phyloP scores from a whole-genome alignment of 1,284 basidiomycete species.

The Kwoniella shivajii region DNA sequence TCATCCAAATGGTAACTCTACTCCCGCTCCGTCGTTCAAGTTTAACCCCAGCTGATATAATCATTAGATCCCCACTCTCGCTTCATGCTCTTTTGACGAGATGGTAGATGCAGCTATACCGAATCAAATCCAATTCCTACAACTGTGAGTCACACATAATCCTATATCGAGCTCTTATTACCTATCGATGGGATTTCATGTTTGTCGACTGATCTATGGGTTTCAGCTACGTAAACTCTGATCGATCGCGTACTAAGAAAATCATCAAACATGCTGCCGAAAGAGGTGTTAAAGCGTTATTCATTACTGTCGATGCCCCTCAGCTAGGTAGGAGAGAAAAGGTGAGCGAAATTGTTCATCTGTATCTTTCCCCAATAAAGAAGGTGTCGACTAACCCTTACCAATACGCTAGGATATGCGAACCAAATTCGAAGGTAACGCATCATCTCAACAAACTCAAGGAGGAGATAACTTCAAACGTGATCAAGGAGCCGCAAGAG shows the following conservation, averaged over 20 bases:
- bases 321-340: conserved; percentile 88
- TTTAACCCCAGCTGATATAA: background rate
- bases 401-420: conserved; percentile 76
- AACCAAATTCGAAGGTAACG: conserved; percentile 87
- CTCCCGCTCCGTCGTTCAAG: background rate
- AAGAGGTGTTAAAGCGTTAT: conserved; percentile 77
- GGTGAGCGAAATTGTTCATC: conserved; percentile 48
- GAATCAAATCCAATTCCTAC: conserved; percentile 76
- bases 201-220: background rate
- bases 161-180: background rate
- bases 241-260: conserved; percentile 75
- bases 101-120: conserved; percentile 76
- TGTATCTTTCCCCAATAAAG: background rate
- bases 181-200: background rate
- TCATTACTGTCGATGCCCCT: conserved; percentile 91
- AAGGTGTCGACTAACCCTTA: background rate
- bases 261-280: conserved; percentile 81
- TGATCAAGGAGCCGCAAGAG: conserved; percentile 87
- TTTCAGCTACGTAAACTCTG: conserved; percentile 77
- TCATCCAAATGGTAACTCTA: conserved; percentile 81
- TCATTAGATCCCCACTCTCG: conserved; percentile 78
- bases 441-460: conserved; percentile 65
- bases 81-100: conserved; percentile 87
- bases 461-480: conserved; percentile 68
- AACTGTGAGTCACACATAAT: conserved; percentile 60